Evolutionary conservation across 768 basidiomycete genomes (phyloP).

Genomic region (Podaxis sp.): DNA sequence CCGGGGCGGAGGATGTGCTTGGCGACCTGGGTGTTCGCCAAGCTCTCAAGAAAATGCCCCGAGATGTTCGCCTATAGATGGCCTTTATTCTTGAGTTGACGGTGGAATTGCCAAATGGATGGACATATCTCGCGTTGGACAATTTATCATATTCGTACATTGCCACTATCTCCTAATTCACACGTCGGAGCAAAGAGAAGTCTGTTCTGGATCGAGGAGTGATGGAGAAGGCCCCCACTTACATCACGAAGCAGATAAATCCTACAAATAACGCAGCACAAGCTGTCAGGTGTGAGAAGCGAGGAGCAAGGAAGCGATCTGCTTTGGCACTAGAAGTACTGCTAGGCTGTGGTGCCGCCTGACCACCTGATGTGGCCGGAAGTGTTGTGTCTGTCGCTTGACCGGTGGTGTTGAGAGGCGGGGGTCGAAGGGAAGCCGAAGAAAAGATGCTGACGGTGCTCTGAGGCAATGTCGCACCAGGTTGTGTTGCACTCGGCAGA

Average conservation of each 20-base stretch:
- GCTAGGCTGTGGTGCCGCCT: background rate
- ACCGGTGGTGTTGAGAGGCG: background rate
- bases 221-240: background rate
- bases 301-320: conserved; percentile 6
- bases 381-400: background rate
- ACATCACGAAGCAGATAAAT: background rate
- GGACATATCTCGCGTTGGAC: background rate
- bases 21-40: conserved; percentile 28
- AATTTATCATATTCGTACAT: background rate
- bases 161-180: background rate
- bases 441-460: background rate
- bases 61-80: conserved; percentile 20
- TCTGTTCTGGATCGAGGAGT: background rate
- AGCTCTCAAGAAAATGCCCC: conserved; percentile 31
- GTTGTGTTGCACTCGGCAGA: conserved; percentile 6
- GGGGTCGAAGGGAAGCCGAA: background rate
- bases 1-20: conserved; percentile 43
- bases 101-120: background rate
- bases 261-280: background rate
- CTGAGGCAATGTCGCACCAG: background rate
- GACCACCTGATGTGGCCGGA: conserved; percentile 1
- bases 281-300: conserved; percentile 7
- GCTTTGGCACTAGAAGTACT: background rate
- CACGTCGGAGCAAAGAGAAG: background rate
- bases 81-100: background rate